Evolutionary conservation across 495 filamentous ascomycete species (phyloP), one percentile per base, ranked within the genome.

Genomic region (Daldinia bambusicola): DNA sequence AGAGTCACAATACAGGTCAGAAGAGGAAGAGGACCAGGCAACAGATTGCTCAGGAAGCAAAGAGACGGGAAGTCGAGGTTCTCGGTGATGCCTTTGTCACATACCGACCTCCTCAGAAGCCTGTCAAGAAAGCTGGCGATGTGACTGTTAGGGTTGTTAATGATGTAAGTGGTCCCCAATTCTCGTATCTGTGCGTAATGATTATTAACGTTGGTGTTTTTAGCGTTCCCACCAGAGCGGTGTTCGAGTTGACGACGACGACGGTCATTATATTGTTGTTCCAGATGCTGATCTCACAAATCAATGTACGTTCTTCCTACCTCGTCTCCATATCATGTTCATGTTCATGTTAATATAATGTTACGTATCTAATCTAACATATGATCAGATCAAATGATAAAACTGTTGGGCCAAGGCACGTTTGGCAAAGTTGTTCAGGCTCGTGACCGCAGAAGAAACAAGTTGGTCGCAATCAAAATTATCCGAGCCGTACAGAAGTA

Each of bases 401-500:
- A 90, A 74, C 86, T 98, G 22, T 90, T 99, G 9, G 95, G 95
- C 26, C 95, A 99, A 80, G 95, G 95, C 50, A 99, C 95, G 0
- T 99, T 99, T 76, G 95, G 95, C 58, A 99, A 99, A 80, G 95
- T 99, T 13, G 95, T 99, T 8, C 92, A 97, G 78, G 95, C 95
- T 40, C 89, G 86, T 66, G 95, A 99, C 75, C 88, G 88, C 67
- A 85, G 85, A 62, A 87, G 88, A 61, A 88, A 89, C 62, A 89
- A 91, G 63, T 87, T 91, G 59, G 95, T 95, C 69, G 95, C 95
- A 31, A 92, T 99, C 76, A 99, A 99, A 80, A 94, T 99, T 77
- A 99, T 99, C 68, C 91, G 95, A 56, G 97, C 95, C 0, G 95
- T 99, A 6, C 95, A 97, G 74, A 99, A 99, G 72, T 99, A 99